Base-by-base conservation (phyloP, 2,329 filamentous ascomycete genomes). In the Aspergillus fumigatiaffinis region DNA sequence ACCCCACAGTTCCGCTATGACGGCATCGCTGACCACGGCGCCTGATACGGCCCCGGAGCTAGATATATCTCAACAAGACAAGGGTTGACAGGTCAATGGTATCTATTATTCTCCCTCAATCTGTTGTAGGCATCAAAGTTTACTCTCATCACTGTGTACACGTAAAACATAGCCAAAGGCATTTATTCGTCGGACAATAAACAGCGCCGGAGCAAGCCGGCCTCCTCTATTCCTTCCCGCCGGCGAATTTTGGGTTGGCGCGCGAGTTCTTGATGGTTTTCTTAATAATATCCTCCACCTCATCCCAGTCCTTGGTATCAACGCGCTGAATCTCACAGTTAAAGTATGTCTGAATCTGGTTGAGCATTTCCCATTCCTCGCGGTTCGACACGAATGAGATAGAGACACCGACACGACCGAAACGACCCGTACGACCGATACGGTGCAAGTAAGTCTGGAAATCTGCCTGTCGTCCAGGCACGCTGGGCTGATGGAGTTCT, bases 401-500 rank as follows among this genome's bases (percentile, higher is more conserved):
- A 57, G 91, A 92, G 66, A 97, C 94, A 69, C 94, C 94, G 35
- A 97, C 92, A 73, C 93, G 92, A 56, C 94, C 94, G 68, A 99
- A 99, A 64, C 94, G 90, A 62, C 94, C 94, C 14, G 94, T 99
- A 70, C 94, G 91, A 60, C 94, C 94, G 67, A 99, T 99, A 72
- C 94, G 90, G 82, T 99, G 94, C 51, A 99, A 88, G 71, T 99
- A 99, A 0, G 94, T 99, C 79, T 97, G 92, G 50, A 87, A 87
- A 71, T 99, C 94, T 14, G 93, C 89, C 32, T 83, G 77, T 44
- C 89, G 87, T 70, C 88, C 88, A 23, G 73, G 74, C 50, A 76
- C 74, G 55, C 80, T 80, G 3, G 80, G 81, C 35, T 83, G 76
- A 67, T 86, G 80, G 62, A 80, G 57, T 80, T 88, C 89, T 25